Base-by-base conservation (phyloP, 345 rosid species). In the Lepidium africanum region DNA sequence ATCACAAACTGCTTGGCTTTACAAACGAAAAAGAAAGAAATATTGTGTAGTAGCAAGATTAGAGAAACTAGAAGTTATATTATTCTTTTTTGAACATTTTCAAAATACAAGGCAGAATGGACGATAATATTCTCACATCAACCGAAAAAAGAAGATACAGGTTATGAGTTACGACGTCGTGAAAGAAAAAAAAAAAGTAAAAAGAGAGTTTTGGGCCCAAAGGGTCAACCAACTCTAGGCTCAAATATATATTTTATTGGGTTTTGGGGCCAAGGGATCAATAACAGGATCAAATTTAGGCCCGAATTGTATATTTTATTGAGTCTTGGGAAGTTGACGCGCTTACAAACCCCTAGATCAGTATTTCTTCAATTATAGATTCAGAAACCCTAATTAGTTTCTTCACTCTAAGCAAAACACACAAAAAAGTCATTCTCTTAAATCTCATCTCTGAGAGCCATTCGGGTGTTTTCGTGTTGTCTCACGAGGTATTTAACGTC, bases 1-100 rank as follows among this genome's bases (percentile, higher is more conserved):
- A 57, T 65, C 71, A 58, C 76, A 57, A 35, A 32, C 60, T 72
- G 76, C 71, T 65, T 72, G 76, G 71, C 14, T 39, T 49, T 39
- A 63, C 70, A 37, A 46, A 25, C 10, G 45, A 57, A 57, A 48
- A 56, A 65, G 13, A 17, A 39, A 53, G 11, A 16, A 39, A 32
- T 35, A 27, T 45, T 63, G 48, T 57, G 39, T 64, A 55, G 65
- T 47, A 56, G 65, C 37, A 59, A 32, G 43, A 39, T 21, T 59
- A 13, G n/a, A 59, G 11, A 60, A 51, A 57, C 21, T 17, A 9
- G 0, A 25, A 17, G 15, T 61, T 59, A 0, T 23, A 2, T 7
- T 11, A 11, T 7, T 19, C 5, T 17, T 11, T 55, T 2, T 30
- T 30, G 33, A 30, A 5, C 7, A 30, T 12, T 53, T 9, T 6